phyloP scores from a whole-genome alignment of 1,284 basidiomycete species.

The Tylopilus sp. region DNA sequence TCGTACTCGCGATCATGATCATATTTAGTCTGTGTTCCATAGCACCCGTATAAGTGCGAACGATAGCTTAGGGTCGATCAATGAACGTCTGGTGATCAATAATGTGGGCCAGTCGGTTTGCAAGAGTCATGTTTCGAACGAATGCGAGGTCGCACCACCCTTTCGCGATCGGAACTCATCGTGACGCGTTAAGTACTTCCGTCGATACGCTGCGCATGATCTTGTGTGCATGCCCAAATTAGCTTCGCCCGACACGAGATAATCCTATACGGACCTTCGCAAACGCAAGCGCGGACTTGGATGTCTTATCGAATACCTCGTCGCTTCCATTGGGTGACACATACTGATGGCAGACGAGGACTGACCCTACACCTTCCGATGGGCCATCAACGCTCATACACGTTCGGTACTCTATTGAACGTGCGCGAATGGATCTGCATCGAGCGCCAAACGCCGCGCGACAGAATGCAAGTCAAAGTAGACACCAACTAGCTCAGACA shows the following conservation, averaged over 20 bases:
- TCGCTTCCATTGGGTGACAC: background rate
- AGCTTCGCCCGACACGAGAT: background rate
- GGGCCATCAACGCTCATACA: background rate
- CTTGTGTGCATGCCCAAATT: slow-evolving; percentile 1
- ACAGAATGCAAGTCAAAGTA: background rate
- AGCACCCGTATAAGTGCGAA: background rate
- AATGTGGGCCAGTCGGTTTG: slow-evolving; percentile 3
- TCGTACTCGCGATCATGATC: slow-evolving; percentile 1
- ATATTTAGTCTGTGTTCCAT: slow-evolving; percentile 1
- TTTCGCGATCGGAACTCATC: background rate
- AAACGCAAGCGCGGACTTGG: background rate
- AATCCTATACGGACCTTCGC: slow-evolving; percentile 11
- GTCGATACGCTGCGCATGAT: background rate
- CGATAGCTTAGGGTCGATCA: background rate
- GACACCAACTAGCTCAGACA: slow-evolving; percentile 15
- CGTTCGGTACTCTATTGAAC: background rate
- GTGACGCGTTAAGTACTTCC: background rate
- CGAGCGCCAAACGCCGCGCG: background rate
- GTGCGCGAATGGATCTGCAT: slow-evolving; percentile 4
- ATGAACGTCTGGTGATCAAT: background rate
- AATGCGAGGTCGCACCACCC: slow-evolving; percentile 7
- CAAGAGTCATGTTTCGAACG: background rate
- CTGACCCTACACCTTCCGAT: background rate
- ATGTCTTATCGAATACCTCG: background rate
- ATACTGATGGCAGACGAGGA: background rate